Evolutionary conservation across 2,329 filamentous ascomycete genomes (phyloP), one percentile per base, ranked within the genome.

Genomic region (Fusarium kyushuense): DNA sequence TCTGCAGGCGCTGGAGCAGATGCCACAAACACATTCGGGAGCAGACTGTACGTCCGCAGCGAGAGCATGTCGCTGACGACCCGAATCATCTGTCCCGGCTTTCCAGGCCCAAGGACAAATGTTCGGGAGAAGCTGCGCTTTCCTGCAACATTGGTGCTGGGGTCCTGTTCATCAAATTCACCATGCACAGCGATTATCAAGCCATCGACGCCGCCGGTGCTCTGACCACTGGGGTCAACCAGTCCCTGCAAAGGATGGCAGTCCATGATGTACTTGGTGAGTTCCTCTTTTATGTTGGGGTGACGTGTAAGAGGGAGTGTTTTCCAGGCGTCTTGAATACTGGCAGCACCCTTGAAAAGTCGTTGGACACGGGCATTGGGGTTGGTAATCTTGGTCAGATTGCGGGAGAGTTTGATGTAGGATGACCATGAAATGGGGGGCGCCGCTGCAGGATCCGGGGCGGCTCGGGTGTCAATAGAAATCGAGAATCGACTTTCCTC

Each of bases 71-170:
- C 94, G 76, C 88, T 94, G 68, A 94, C 84, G 36, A 97, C 91
- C 47, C 93, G 87, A 56, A 96, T 87, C 2, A 82, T 86, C 45
- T 84, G 82, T 7, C 88, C 84, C 1, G 88, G 87, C 33, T 84
- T 85, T 32, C 92, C 92, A 2, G 93, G 93, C 0, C 92, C 92
- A 19, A 97, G 84, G 40, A 94, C 82, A 75, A 96, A 93, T 1
- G 88, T 91, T 51, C 94, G 89, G 54, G 94, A 93, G 78, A 97
- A 97, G 76, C 91, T 93, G 63, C 93, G 89, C 71, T 89, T 87
- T 36, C 88, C 84, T 42, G 85, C 86, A 43, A 86, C 84, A 47
- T 84, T 82, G 23, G 84, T 85, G 17, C 79, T 78, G 5, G 81
- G 77, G 69, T 92, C 87, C 19, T 90, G 82, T 75, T 97, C 94